These are phyloP conservation scores for Hirsutella rhossiliensis DNA, from an alignment of 2,329 filamentous ascomycete species.

Conservation along the genomic window DNA sequence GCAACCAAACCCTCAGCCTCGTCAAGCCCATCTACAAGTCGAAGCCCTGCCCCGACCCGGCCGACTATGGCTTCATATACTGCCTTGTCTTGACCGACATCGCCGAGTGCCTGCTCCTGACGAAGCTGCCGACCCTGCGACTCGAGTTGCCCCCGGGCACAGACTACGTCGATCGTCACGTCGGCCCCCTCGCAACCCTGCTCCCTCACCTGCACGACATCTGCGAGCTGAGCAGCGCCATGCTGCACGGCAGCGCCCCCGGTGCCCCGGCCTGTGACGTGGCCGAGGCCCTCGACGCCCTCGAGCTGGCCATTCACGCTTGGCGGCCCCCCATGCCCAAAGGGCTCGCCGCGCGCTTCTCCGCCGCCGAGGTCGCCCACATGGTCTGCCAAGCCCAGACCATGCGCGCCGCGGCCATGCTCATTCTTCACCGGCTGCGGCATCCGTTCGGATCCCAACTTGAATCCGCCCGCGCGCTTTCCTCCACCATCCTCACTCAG, in stretches of 20 bases:
- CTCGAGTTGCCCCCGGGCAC: conserved; percentile 3
- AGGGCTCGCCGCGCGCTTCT: conserved; percentile 8
- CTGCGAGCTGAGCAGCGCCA: conserved; percentile 11
- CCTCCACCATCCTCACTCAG: conserved; percentile 11
- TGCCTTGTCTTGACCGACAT: conserved; percentile 12
- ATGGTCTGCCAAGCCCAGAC: conserved; percentile 17
- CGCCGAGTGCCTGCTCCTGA: conserved; percentile 11
- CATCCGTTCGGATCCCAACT: background rate
- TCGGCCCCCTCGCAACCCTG: conserved; percentile 12
- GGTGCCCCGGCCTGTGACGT: background rate
- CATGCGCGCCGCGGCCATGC: conserved; percentile 9
- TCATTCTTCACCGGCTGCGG: conserved; percentile 12
- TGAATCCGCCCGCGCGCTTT: conserved; percentile 3
- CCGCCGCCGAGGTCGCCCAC: conserved; percentile 11
- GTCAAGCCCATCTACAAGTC: conserved; percentile 8
- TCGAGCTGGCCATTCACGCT: conserved; percentile 6
- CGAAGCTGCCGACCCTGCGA: conserved; percentile 10
- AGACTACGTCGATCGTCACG: conserved; percentile 12
- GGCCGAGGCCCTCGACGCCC: conserved; percentile 1
- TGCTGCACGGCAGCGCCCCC: conserved; percentile 1
- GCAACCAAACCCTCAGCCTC: conserved; percentile 8
- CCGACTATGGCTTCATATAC: conserved; percentile 5
- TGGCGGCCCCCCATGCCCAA: conserved; percentile 12
- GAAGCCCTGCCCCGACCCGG: background rate
- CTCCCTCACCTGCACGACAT: conserved; percentile 14